Percentiles rank a stretch among this genome's conserved stretches.
Conservation (phyloP, 176 grass and related monocot species). For the Carex littledalei region DNA sequence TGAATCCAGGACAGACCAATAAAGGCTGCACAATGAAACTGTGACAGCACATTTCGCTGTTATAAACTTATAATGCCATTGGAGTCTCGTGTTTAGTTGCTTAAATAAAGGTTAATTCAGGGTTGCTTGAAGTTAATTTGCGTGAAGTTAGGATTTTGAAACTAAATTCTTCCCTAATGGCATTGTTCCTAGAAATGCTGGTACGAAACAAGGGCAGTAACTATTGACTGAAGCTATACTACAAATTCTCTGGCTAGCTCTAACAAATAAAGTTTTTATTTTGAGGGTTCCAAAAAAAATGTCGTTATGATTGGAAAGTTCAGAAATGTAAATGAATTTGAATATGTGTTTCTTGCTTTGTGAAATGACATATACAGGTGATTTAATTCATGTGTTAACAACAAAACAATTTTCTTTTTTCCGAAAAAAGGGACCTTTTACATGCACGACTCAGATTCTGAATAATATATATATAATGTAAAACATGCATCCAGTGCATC, state of each 20-base stretch:
- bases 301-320: neutral
- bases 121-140: neutral
- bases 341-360: neutral
- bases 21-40: conserved; percentile 13
- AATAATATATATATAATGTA: neutral
- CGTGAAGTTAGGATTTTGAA: conserved; percentile 11
- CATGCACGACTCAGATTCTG: neutral
- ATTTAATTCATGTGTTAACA: neutral
- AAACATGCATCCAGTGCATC: neutral
- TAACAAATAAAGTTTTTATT: neutral
- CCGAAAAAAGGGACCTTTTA: neutral
- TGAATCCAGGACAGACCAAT: neutral
- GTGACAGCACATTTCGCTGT: neutral
- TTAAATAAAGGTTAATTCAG: neutral
- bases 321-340: neutral
- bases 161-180: neutral
- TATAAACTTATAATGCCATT: neutral
- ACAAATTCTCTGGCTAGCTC: neutral
- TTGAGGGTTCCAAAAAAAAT: neutral
- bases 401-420: neutral
- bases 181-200: neutral
- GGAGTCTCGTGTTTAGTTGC: neutral
- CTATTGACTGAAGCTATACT: neutral
- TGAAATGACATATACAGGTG: neutral
- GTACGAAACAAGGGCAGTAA: neutral